Evolutionary conservation across 768 basidiomycete species (phyloP), one percentile per base, ranked within the genome.

Genomic region (Cyclocybe cylindracea): DNA sequence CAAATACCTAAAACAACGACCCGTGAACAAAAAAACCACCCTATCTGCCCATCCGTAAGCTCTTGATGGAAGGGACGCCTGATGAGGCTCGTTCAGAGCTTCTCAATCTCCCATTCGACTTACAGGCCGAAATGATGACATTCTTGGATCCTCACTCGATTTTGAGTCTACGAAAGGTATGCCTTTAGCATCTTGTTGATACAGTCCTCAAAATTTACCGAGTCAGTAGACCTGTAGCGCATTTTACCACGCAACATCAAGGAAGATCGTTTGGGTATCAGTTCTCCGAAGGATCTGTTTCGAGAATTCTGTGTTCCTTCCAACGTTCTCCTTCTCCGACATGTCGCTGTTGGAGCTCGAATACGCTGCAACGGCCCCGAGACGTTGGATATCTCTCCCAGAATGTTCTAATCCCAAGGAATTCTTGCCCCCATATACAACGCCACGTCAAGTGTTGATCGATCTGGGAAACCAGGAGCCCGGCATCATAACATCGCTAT

Each of bases 211-310:
- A 16, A 18, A 11, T 11, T 38, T 2, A 31, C 19, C 6, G 9
- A 37, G 16, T 19, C 29, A 40, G 35, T 37, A 70, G 69, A 61
- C 56, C n/a, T 67, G 61, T 38, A 64, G 57, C 44, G 31, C 39
- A 2, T 34, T 70, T n/a, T 41, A 52, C 32, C 32, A 40, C 3
- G 58, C 58, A 9, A 63, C 66, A 9, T 16, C 11, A 4, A 57
- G 61, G 14, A 57, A 61, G 5, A 64, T 55, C 18, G 64, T 69
- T 3, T 70, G 69, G 69, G 51, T 70, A 6, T 53, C 57, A 24
- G 64, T 64, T 18, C 48, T 68, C 2, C 59, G 59, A 4, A 58
- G 54, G 35, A 47, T 64, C 3, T 67, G 66, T 44, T 37, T 39
- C 9, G 48, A 46, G 14, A 53, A 63, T 37, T 51, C 55, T 13